A percentile compares a stretch with the other conserved stretches of the same genome.
Evolutionary conservation across 176 grass and related monocot species (phyloP).

Genomic region (Zoysia japonica): DNA sequence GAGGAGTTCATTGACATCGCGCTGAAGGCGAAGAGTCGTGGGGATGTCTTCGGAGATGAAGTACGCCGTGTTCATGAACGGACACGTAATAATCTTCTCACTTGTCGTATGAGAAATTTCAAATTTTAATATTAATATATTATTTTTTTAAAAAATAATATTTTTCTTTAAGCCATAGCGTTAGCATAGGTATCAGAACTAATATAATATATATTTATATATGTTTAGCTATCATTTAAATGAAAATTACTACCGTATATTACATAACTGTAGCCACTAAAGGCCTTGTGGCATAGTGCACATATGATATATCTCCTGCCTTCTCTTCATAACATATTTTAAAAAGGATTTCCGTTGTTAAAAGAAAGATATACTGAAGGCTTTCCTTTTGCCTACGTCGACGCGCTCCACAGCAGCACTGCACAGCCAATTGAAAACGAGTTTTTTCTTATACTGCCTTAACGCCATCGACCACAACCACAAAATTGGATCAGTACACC

Average conservation of each 20-base stretch:
- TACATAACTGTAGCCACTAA: background rate
- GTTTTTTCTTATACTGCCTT: background rate
- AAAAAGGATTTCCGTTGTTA: background rate
- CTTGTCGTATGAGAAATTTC: too few species aligned
- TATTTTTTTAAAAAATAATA: too few species aligned
- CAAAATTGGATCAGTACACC: too few species aligned
- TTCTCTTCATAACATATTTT: background rate
- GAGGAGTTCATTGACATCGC: too few species aligned
- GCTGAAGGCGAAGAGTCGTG: too few species aligned
- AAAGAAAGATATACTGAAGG: background rate
- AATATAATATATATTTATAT: too few species aligned
- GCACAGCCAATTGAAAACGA: background rate
- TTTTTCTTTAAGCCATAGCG: too few species aligned
- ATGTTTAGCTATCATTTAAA: background rate
- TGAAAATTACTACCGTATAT: background rate
- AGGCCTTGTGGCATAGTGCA: background rate
- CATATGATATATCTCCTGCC: background rate
- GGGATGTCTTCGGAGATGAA: too few species aligned
- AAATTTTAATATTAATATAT: too few species aligned
- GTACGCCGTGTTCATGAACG: too few species aligned
- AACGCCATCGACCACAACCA: background rate
- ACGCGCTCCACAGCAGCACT: background rate
- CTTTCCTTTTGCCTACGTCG: conserved; percentile 10
- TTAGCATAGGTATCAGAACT: too few species aligned
- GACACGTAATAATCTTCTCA: too few species aligned